These are phyloP conservation scores for Komagataella phaffii DNA, from an alignment of 805 yeast species.

Conservation along the genomic window DNA sequence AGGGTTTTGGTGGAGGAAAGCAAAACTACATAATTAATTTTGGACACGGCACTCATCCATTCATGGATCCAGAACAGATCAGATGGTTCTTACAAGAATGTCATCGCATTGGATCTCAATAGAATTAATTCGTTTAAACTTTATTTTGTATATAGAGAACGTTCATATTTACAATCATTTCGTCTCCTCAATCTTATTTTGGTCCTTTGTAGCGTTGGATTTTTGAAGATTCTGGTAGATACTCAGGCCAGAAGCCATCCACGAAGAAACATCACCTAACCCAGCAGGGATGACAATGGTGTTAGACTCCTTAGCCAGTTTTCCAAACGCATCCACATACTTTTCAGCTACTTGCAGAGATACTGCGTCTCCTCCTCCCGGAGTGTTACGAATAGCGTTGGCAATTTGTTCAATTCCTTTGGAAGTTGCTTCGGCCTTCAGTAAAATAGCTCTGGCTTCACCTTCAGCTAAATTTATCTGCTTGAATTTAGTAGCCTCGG, in stretches of 20 bases:
- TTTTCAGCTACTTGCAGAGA: slow-evolving; percentile 71
- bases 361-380: slow-evolving; percentile 67
- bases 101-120: slow-evolving; percentile 54
- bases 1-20: slow-evolving; percentile 90
- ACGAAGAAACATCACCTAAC: slow-evolving; percentile 57
- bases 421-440: slow-evolving; percentile 63
- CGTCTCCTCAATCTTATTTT: not conserved
- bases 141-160: not conserved
- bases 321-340: slow-evolving; percentile 70
- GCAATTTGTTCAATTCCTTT: slow-evolving; percentile 55
- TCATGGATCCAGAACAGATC: slow-evolving; percentile 87
- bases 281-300: slow-evolving; percentile 70
- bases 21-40: slow-evolving; percentile 85
- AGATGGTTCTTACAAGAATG: slow-evolving; percentile 78
- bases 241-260: slow-evolving; percentile 68
- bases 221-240: slow-evolving; percentile 30
- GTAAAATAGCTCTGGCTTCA: slow-evolving; percentile 55
- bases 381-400: slow-evolving; percentile 49
- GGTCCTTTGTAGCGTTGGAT: not conserved
- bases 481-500: slow-evolving; percentile 55
- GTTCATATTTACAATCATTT: not conserved
- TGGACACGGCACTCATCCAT: slow-evolving; percentile 98
- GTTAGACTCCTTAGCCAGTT: slow-evolving; percentile 71
- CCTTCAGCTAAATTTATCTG: slow-evolving; percentile 59
- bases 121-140: not conserved